Conservation (phyloP, 2,329 filamentous ascomycete genomes). For the Capronia americana region DNA sequence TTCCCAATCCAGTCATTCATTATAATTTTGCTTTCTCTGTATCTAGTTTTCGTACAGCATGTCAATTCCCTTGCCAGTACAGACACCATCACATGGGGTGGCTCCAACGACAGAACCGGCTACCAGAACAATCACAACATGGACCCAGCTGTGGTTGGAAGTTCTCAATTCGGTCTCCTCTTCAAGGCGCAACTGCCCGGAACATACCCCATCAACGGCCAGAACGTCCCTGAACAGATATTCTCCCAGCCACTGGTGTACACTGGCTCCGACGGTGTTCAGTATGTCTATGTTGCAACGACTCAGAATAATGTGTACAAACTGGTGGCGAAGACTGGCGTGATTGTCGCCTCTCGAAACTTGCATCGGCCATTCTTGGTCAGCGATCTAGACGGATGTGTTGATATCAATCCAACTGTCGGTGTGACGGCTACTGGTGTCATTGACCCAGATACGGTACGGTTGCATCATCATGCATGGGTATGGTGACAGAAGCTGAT, state of each 20-base stretch:
- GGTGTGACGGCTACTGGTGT: slow-evolving; percentile 59
- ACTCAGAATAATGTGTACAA: slow-evolving; percentile 52
- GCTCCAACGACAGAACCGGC: slow-evolving; percentile 35
- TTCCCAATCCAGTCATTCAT: slow-evolving; percentile 21
- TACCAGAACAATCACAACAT: slow-evolving; percentile 63
- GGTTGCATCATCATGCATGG: not conserved
- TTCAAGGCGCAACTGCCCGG: slow-evolving; percentile 57
- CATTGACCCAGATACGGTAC: slow-evolving; percentile 55
- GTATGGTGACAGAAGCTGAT: slow-evolving; percentile 1
- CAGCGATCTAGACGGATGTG: slow-evolving; percentile 56
- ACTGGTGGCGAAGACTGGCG: slow-evolving; percentile 52
- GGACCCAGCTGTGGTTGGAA: slow-evolving; percentile 64
- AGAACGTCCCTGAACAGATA: slow-evolving; percentile 58
- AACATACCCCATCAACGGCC: slow-evolving; percentile 49
- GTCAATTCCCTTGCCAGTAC: slow-evolving; percentile 31
- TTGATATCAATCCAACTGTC: slow-evolving; percentile 56
- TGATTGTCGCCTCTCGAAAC: slow-evolving; percentile 47
- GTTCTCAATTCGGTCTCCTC: slow-evolving; percentile 55
- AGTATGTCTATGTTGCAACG: slow-evolving; percentile 64
- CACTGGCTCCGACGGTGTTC: slow-evolving; percentile 56
- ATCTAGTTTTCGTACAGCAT: slow-evolving; percentile 21
- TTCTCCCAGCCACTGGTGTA: slow-evolving; percentile 61
- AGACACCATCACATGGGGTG: slow-evolving; percentile 37
- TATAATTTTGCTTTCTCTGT: slow-evolving; percentile 19
- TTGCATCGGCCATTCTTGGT: slow-evolving; percentile 57